Evolutionary conservation across 768 basidiomycete genomes (phyloP).

Genomic region (Termitomyces sp.): DNA sequence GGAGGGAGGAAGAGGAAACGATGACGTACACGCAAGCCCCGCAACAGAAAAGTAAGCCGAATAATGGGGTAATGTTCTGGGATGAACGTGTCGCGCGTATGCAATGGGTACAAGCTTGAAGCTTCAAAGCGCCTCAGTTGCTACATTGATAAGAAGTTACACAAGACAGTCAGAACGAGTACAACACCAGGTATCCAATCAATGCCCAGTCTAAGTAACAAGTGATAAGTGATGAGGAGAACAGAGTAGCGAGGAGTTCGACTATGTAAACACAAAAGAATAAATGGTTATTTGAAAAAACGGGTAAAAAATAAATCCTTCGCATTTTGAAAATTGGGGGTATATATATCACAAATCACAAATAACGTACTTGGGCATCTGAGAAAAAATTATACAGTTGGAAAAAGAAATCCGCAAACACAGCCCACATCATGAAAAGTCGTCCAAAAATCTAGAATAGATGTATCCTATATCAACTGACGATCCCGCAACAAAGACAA

Average conservation of each 20-base stretch:
- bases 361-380: not conserved
- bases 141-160: not conserved
- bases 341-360: not conserved
- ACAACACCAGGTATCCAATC: not conserved
- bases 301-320: not conserved
- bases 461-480: not conserved
- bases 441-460: not conserved
- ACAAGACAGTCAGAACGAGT: not conserved
- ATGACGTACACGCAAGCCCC: no score
- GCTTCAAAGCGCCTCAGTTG: no score
- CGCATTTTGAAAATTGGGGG: not conserved
- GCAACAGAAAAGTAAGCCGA: no score
- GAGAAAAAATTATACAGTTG: not conserved
- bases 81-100: no score
- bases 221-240: not conserved
- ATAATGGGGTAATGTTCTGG: no score
- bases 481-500: not conserved
- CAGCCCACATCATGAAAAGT: not conserved
- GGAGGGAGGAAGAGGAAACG: no score
- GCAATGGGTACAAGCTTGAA: no score
- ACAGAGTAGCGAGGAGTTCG: not conserved
- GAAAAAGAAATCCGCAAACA: not conserved
- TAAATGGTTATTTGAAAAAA: not conserved
- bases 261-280: not conserved
- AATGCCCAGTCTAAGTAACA: not conserved